Evolutionary conservation across 2,329 filamentous ascomycete genomes (phyloP), one percentile per base, ranked within the genome.

Genomic region (Epichloe gansuensis): DNA sequence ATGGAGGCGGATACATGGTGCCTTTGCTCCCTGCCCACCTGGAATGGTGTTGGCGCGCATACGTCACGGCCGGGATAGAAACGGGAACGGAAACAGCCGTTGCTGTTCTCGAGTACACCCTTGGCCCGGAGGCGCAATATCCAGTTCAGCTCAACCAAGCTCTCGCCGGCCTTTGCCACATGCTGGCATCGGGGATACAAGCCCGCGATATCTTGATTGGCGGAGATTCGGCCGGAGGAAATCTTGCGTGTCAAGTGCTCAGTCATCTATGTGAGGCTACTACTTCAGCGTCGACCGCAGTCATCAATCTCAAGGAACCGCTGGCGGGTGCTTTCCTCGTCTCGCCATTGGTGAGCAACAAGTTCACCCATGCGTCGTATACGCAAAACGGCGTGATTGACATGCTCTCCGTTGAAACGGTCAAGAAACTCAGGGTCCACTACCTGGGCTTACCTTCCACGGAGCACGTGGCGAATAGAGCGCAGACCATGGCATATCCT

Each of bases 161-260:
- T 0, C 59, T 54, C 0, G 55, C 52, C 4, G 64, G 54, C 8
- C 53, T 66, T 13, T 47, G 46, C 4, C 55, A 59, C 15, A 34
- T 66, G 2, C 49, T 66, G 1, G 35, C 48, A 0, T 51, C 52
- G 4, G 63, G 63, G 3, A 52, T 65, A 25, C 41, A 25, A 3
- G 60, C 64, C 0, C 31, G 53, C 12, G 54, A 65, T 37, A 52
- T 67, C 7, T 46, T 66, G 8, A 51, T 69, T 11, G 66, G 65
- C 3, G 66, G 66, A 8, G 66, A 69, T 44, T 67, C 65, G 35
- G 65, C 63, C 0, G 66, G 66, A 7, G 66, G 60, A 2, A 66
- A 67, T 46, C 52, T 69, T 31, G 58, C 63, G 5, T 57, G 57
- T 8, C 63, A 65, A 55, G 25, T 69, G 25, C 51, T 69, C 11